Evolutionary conservation across 345 rosid species (phyloP).

Genomic region (Viola odorata): DNA sequence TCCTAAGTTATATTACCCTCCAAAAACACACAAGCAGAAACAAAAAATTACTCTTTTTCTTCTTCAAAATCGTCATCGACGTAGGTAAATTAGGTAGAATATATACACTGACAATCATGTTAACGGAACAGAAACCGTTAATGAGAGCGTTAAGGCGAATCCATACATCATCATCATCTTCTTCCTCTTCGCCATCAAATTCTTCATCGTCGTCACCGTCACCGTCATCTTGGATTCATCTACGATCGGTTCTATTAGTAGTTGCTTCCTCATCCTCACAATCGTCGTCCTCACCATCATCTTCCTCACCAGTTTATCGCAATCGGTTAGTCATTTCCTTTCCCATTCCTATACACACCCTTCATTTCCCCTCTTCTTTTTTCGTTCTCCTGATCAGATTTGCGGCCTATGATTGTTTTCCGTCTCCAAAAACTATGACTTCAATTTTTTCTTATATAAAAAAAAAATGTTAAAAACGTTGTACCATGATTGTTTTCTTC

Average conservation of each 20-base stretch:
- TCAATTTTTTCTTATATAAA: no score
- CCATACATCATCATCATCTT: conserved; percentile 37
- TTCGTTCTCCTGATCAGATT: neutral
- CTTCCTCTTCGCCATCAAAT: conserved; percentile 33
- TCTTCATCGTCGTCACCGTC: conserved; percentile 30
- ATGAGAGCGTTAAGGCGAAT: conserved; percentile 58
- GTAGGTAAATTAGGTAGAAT: no score
- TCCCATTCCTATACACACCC: neutral
- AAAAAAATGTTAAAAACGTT: no score
- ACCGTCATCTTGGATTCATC: conserved; percentile 57
- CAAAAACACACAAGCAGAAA: no score
- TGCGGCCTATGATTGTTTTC: no score
- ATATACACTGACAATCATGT: conserved; percentile 13
- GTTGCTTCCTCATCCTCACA: conserved; percentile 40
- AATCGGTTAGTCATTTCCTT: conserved; percentile 38
- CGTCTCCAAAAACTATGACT: no score
- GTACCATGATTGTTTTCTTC: neutral
- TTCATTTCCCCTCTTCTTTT: neutral
- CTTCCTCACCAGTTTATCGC: conserved; percentile 43
- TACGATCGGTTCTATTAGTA: conserved; percentile 56
- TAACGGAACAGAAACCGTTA: conserved; percentile 43
- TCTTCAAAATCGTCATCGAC: neutral
- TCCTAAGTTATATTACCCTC: no score
- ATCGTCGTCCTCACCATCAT: conserved; percentile 27
- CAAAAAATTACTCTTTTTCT: neutral